Percentiles rank a stretch among this genome's conserved stretches.
phyloP scores from a whole-genome alignment of 148 eudicot genomes.

The Chenopodium suecicum region DNA sequence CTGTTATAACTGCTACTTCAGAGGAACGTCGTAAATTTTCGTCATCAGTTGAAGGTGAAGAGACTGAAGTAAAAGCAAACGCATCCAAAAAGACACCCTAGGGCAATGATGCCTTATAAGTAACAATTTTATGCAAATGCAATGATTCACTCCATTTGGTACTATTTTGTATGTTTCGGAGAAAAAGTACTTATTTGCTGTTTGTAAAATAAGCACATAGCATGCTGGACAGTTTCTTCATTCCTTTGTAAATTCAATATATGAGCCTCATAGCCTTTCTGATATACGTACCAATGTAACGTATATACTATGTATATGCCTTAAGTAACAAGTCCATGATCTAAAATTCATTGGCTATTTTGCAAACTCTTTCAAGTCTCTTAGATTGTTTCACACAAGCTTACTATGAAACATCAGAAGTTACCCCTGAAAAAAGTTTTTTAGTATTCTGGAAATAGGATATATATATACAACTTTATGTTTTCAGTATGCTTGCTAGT shows the following conservation, averaged over 20 bases:
- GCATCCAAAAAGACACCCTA: constrained; percentile 22
- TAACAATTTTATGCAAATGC: background rate
- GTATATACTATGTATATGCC: background rate
- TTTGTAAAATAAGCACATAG: background rate
- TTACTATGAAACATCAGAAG: background rate
- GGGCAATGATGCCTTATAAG: background rate
- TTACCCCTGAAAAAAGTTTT: no score
- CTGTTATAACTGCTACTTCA: constrained; percentile 83
- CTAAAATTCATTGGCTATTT: background rate
- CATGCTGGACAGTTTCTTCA: background rate
- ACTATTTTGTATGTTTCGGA: background rate
- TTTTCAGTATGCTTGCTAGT: no score
- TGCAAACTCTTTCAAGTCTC: background rate
- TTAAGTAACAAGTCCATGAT: background rate
- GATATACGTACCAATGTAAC: no score
- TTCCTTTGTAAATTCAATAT: background rate
- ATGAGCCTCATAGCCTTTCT: background rate
- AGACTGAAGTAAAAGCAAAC: constrained; percentile 29
- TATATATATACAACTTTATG: no score
- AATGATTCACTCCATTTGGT: background rate
- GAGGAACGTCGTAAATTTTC: constrained; percentile 75
- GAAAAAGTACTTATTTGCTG: background rate
- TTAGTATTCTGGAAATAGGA: no score
- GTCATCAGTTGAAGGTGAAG: constrained; percentile 34
- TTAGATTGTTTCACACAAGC: no score